Base-by-base conservation (phyloP, 495 filamentous ascomycete genomes). In the Aspergillus campestris region DNA sequence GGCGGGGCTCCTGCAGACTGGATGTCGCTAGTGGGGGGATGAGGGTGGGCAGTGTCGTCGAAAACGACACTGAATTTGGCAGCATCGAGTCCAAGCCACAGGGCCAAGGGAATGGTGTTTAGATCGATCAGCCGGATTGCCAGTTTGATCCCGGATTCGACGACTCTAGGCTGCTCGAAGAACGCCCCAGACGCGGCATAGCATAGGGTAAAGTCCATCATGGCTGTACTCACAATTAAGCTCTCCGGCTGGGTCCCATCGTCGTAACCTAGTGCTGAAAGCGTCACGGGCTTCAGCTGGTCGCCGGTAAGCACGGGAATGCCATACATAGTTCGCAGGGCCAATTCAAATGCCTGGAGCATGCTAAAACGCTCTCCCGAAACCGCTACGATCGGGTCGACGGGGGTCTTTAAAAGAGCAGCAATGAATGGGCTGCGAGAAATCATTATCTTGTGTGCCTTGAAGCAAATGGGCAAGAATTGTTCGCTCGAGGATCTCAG, bases 151-250 rank as follows among this genome's bases (percentile, higher is more conserved):
- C 60, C 66, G 0, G 47, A 44, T n/a, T 59, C 43, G 6, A 53
- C 46, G 35, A 67, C 34, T 1, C 50, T 46, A 6, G 27, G 24
- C 13, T 46, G 18, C 4, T 50, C 48, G 11, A 70, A 54, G 40
- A 66, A 67, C 0, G 56, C 59, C 0, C 64, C 64, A 1, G 54
- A 51, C 0, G 54, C 42, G 8, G 56, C 62, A 47, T 67, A 67
- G 44, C 53, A 62, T 8, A 66, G 29, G 8, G 60, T 56, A 28
- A 64, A 49, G 29, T 63, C 60, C 1, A 55, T 45, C 49, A 51
- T 56, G n/a, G 58, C 53, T 8, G 29, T 34, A 11, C 45, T 50
- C 10, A 61, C 8, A 36, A 31, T 44, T 42, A 1, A 14, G 5
- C 9, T n/a, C 8, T 34, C 32, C 8, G 8, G 24, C n/a, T 18